A percentile compares a stretch with the other conserved stretches of the same genome.
Evolutionary conservation across 352 stramenopile genomes (phyloP).

Genomic region (Paralagenidium karlingii): DNA sequence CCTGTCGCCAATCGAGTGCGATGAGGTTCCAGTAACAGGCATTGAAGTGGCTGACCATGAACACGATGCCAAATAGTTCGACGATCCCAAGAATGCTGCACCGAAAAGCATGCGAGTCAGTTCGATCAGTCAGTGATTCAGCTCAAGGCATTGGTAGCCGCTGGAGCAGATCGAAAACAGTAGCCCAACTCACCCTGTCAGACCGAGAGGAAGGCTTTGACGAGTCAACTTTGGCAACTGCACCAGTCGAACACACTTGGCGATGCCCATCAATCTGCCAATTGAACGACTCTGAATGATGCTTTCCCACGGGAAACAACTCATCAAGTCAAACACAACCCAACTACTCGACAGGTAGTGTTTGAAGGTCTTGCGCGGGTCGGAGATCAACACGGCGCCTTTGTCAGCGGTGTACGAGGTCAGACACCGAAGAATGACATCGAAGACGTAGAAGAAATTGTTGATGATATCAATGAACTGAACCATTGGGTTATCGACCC

Average conservation of each 20-base stretch:
- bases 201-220: conserved; percentile 30
- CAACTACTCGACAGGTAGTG: conserved; percentile 43
- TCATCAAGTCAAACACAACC: conserved; percentile 47
- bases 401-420: conserved; percentile 38
- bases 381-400: conserved; percentile 37
- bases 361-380: conserved; percentile 15
- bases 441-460: conserved; percentile 12
- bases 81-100: conserved; percentile 40
- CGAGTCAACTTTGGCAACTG: conserved; percentile 53
- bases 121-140: too few relatives aligned
- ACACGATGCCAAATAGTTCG: conserved; percentile 29
- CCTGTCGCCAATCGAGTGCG: conserved; percentile 22
- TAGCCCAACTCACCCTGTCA: conserved; percentile 60
- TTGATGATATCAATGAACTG: conserved; percentile 20
- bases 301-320: conserved; percentile 52
- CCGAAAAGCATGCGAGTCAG: too few relatives aligned
- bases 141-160: too few relatives aligned
- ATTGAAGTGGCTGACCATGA: conserved; percentile 36
- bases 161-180: too few relatives aligned
- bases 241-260: conserved; percentile 47
- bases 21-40: conserved; percentile 57
- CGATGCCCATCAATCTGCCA: conserved; percentile 39
- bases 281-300: conserved; percentile 13
- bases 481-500: too few relatives aligned
- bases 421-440: conserved; percentile 24